Conservation (phyloP, 202 grass and related monocot species). For the Digitaria exilis region DNA sequence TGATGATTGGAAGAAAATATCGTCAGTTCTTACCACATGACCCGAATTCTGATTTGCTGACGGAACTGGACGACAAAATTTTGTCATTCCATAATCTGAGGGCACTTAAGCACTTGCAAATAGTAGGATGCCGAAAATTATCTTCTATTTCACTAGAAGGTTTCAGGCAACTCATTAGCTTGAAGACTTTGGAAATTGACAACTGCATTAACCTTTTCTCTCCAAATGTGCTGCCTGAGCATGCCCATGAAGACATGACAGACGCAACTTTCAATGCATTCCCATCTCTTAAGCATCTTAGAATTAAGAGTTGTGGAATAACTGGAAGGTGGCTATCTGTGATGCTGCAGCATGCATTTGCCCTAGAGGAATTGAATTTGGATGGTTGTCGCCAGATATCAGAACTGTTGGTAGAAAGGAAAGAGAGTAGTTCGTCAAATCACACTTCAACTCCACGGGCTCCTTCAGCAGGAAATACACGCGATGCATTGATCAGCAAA, state of each 20-base stretch:
- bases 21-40: too few relatives aligned
- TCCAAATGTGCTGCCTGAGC: neutral
- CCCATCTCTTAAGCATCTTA: neutral
- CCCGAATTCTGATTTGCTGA: neutral
- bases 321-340: neutral
- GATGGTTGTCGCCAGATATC: accelerated
- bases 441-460: neutral
- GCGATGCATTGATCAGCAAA: neutral
- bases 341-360: neutral
- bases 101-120: neutral
- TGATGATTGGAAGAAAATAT: neutral
- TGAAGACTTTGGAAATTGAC: neutral
- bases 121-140: neutral
- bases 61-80: neutral
- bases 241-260: neutral
- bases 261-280: neutral
- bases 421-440: neutral
- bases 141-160: neutral
- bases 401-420: neutral
- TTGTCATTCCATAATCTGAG: slow-evolving; percentile 33
- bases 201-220: neutral
- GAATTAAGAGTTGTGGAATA: accelerated
- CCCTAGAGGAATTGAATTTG: neutral
- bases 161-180: slow-evolving; percentile 1
- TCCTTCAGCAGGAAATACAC: neutral